Evolutionary conservation across 2,329 filamentous ascomycete genomes (phyloP), one percentile per base, ranked within the genome.

Genomic region (Tetracladium maxilliforme): DNA sequence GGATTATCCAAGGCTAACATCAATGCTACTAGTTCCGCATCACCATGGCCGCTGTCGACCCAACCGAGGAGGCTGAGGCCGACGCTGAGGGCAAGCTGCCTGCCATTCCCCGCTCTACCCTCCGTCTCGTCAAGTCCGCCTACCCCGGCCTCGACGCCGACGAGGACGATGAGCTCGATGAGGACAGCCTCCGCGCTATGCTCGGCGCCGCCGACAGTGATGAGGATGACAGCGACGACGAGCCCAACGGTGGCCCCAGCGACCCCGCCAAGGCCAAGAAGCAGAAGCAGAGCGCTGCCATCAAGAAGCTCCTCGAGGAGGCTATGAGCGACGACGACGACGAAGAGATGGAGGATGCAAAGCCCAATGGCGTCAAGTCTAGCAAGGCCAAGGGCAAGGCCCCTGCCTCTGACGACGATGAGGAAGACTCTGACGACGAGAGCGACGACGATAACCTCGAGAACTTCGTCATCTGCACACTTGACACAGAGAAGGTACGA

Each of bases 41-140:
- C 47, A 95, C 86, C 44, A 98, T 98, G 90, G 90, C 92, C 44
- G 90, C 90, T 37, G 77, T 98, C 50, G 87, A 98, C 50, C 90
- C 90, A 30, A 83, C 71, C 44, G 80, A 80, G 42, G 64, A 71
- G 40, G 66, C 74, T 18, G 67, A 82, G 50, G 62, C 63, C 30
- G 72, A 75, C 38, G 62, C 64, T 30, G 64, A 67, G 26, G 65
- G 63, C 41, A 70, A 74, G 43, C 53, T 68, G 31, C 68, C 68
- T 41, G 52, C 56, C 30, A 54, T 72, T 33, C 68, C 75, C 41
- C 79, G 86, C 41, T 79, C 90, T 27, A 98, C 90, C 25, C 63
- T 98, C 43, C 93, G 90, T 60, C 66, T 98, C 39, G 67, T 95
- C 49, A 87, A 87, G 51, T 66, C 75, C 46, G 70, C 70, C 34